Evolutionary conservation across 352 stramenopile genomes (phyloP), one percentile per base, ranked within the genome.

Genomic region (Globisporangium mamillatum): DNA sequence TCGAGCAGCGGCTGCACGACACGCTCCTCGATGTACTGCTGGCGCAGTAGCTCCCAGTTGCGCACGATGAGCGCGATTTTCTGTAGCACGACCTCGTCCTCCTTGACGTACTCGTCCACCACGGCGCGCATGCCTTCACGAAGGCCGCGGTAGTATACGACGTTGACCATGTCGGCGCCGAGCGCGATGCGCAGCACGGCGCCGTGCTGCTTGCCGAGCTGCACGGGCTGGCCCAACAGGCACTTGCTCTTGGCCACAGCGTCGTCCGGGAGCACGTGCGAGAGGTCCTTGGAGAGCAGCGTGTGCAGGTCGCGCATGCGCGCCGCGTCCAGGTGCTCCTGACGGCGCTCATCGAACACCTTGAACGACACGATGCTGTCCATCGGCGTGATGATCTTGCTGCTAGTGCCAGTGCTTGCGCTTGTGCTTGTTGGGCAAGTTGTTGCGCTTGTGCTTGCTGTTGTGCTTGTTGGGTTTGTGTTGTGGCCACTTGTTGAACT

Each of bases 151-250:
- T 76, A 74, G 70, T 87, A 84, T 55, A 91, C 80, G 20, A 64
- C 60, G 58, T 94, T 94, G 53, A 96, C 76, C 86, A 97, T 97
- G 63, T 96, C 90, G 25, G 90, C 90, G 14, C 90, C 88, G 34
- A 97, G 77, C 0, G 90, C 90, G 63, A 96, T 93, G n/a, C 90
- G 84, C 44, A 97, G 38, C 8, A 97, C 86, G 53, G 78, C 80
- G 46, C 78, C 76, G 0, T 65, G 62, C 44, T 75, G 82, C 73
- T 91, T 90, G 24, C 86, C 84, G 0, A 94, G 80, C 56, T 84
- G 79, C 36, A 97, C 90, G 8, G 90, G 90, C 52, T 97, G 90
- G 8, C 90, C 90, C 9, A 97, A 60, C 20, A 95, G 63, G 52
- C 82, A 94, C 5, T 84, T 75, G 68, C 84, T 82, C 66, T 78